Evolutionary conservation across 2,329 filamentous ascomycete species (phyloP), one percentile per base, ranked within the genome.

Genomic region (Microsporum ferrugineum): DNA sequence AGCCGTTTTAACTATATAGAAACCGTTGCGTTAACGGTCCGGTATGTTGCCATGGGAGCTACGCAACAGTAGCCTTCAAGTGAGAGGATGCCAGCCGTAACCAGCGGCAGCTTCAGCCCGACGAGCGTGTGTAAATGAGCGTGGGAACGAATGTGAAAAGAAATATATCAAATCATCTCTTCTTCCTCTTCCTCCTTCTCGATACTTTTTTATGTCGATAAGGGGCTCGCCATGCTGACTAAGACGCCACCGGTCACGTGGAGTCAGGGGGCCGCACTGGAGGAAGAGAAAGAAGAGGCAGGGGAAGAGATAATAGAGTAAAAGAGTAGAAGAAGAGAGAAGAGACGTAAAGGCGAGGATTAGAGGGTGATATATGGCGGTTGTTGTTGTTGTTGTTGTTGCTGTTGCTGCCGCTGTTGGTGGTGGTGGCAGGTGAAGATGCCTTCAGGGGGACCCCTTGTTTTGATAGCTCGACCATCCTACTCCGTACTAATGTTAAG

Each of bases 211-310:
- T 23, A 36, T 14, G 31, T 31, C 23, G 51, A 55, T 55, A 55
- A 55, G 51, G 51, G 49, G 51, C 12, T 47, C 43, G 43, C 29
- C 51, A 55, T 55, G 51, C 14, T 55, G 51, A 55, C 51, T 55
- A 55, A 55, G 23, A 51, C 45, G 27, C 49, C 27, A 34, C 51
- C 2, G 14, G n/a, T 55, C 51, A 55, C 51, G 51, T 55, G 51
- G 51, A 36, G 2, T 14, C 23, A 51, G 45, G 45, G 27, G 27
- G 23, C 23, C 12, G 34, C 34, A 3, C 4, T 43, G 10, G 39
- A 51, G 10, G 45, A 14, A 51, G 27, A 33, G 17, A 12, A 27
- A 45, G 14, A 45, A 23, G 17, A 45, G 1, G 17, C 17, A 1
- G 39, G 39, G 7, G 10, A 47, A 47, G n/a, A 17, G 43, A 12